These are phyloP conservation scores for Tricladium varicosporioides DNA, from an alignment of 2,329 filamentous ascomycete species.

Conservation along the genomic window DNA sequence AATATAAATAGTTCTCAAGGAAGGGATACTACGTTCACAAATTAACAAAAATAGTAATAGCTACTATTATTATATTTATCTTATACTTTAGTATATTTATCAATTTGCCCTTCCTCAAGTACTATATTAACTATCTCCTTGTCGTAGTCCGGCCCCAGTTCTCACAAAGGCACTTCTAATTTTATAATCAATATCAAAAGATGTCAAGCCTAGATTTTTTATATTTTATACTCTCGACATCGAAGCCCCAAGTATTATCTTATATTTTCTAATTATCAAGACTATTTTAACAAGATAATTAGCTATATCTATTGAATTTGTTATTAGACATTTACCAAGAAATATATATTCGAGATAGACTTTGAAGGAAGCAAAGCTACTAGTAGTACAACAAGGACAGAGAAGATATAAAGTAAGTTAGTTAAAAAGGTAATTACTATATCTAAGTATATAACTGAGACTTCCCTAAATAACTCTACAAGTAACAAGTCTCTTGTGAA, in stretches of 20 bases:
- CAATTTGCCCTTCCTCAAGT: neutral
- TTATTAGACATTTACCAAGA: constrained; percentile 2
- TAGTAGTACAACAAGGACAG: constrained; percentile 1
- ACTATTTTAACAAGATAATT: neutral
- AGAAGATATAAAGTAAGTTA: neutral
- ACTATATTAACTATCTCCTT: neutral
- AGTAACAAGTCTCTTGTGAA: neutral
- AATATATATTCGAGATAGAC: constrained; percentile 5
- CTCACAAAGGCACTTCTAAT: neutral
- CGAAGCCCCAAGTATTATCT: neutral
- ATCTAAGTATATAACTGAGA: neutral
- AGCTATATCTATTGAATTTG: constrained; percentile 3
- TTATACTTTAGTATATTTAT: constrained; percentile 19
- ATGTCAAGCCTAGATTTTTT: no score
- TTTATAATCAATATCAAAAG: no score
- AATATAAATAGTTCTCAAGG: constrained; percentile 14
- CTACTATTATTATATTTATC: constrained; percentile 10
- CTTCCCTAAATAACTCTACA: neutral
- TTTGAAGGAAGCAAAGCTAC: constrained; percentile 1
- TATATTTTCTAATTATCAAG: neutral
- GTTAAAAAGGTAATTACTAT: neutral
- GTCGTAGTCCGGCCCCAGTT: neutral
- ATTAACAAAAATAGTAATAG: constrained; percentile 12
- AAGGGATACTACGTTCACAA: constrained; percentile 17
- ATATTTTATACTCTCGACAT: neutral